phyloP scores from a whole-genome alignment of 306 rosid species.

The Vigna radiata region DNA sequence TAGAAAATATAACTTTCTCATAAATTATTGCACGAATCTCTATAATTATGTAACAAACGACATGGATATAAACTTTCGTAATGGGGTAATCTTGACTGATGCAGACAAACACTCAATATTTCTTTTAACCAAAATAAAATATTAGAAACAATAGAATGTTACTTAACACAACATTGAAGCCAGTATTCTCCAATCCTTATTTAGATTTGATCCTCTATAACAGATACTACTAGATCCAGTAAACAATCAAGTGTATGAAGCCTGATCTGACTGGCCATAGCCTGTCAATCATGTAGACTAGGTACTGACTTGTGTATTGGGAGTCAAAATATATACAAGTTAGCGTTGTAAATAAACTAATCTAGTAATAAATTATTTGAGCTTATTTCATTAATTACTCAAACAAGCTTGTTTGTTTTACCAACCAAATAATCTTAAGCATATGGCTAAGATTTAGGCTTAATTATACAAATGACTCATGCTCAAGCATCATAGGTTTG shows the following conservation, averaged over 20 bases:
- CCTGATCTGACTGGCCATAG: slow-evolving; percentile 20
- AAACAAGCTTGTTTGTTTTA: not conserved
- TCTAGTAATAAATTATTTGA: not conserved
- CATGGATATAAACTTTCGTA: not conserved
- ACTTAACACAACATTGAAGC: slow-evolving; percentile 18
- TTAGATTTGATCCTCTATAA: not conserved
- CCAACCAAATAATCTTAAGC: not conserved
- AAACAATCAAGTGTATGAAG: slow-evolving; percentile 16
- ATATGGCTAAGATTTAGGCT: not conserved
- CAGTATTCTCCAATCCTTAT: not conserved
- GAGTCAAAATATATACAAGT: not conserved
- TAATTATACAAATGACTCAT: not conserved
- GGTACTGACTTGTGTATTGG: not conserved
- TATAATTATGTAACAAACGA: not conserved
- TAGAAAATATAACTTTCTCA: not conserved
- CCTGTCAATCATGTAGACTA: not conserved
- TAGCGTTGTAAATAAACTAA: not conserved
- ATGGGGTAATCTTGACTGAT: slow-evolving; percentile 1
- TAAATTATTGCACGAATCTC: not conserved
- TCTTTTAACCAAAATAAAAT: not conserved
- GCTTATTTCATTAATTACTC: not conserved
- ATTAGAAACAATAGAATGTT: not conserved
- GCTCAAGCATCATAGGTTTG: not conserved
- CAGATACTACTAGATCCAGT: slow-evolving; percentile 26
- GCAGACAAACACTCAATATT: slow-evolving; percentile 4